Evolutionary conservation across 2,329 filamentous ascomycete genomes (phyloP).

Genomic region (Trichoderma harzianum): DNA sequence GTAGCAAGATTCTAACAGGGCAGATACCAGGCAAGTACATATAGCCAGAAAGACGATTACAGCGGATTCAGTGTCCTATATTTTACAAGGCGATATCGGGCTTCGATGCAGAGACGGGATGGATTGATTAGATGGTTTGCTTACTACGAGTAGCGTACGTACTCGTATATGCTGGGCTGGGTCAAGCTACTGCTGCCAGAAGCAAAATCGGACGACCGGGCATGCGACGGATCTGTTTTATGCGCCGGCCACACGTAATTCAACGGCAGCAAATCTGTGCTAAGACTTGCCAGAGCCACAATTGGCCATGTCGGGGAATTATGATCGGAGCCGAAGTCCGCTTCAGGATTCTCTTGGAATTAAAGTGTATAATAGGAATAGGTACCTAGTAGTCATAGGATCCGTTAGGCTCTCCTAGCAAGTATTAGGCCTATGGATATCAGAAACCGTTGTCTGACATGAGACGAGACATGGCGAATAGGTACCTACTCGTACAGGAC

Average conservation of each 20-base stretch:
- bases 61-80: background rate
- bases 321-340: constrained; percentile 4
- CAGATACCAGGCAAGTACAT: background rate
- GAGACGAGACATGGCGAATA: background rate
- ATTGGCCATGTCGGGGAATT: constrained; percentile 7
- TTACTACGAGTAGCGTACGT: background rate
- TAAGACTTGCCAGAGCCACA: background rate
- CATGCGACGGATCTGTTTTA: constrained; percentile 9
- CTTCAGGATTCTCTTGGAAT: background rate
- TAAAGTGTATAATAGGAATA: background rate
- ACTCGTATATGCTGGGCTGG: background rate
- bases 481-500: background rate
- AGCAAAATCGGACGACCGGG: constrained; percentile 3
- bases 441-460: background rate
- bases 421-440: background rate
- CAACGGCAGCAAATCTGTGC: background rate
- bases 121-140: background rate
- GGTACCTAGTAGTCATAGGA: background rate
- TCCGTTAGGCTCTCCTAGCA: background rate
- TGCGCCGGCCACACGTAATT: background rate
- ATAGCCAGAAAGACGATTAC: too few species aligned
- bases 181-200: background rate
- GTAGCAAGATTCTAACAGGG: background rate
- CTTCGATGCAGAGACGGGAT: background rate
- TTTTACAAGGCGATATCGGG: background rate